Conservation (phyloP, 129 eudicot species). For the Cynara cardunculus region DNA sequence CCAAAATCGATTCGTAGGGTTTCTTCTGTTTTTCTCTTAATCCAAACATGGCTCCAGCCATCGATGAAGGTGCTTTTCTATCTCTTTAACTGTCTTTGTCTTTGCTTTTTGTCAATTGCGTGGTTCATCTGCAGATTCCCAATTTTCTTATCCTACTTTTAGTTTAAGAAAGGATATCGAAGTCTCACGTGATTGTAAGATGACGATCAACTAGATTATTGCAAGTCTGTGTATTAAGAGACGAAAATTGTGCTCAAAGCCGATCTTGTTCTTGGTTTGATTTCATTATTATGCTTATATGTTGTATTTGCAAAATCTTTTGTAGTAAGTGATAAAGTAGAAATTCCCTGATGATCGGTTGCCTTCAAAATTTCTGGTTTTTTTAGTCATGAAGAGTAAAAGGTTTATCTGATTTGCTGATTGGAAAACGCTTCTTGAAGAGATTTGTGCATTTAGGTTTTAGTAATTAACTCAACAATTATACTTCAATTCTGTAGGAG, state of each 20-base stretch:
- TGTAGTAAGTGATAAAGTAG: background rate
- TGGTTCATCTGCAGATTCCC: slow-evolving; percentile 10
- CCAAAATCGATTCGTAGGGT: slow-evolving; percentile 2
- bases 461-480: slow-evolving; percentile 1
- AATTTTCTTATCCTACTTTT: background rate
- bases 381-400: background rate
- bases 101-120: slow-evolving; percentile 1
- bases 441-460: background rate
- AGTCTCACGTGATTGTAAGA: background rate
- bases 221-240: background rate
- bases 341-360: background rate
- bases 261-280: slow-evolving; percentile 1
- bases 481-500: slow-evolving; percentile 18
- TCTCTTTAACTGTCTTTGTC: background rate
- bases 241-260: background rate
- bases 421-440: background rate
- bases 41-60: slow-evolving; percentile 38
- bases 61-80: slow-evolving; percentile 26
- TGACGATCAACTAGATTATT: slow-evolving; percentile 11
- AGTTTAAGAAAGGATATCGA: background rate
- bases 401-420: background rate
- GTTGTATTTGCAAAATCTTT: background rate
- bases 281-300: background rate
- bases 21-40: background rate
- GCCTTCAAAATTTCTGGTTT: background rate